Base-by-base conservation (phyloP, 1,139 yeast species). In the Diutina scorzettiae region DNA sequence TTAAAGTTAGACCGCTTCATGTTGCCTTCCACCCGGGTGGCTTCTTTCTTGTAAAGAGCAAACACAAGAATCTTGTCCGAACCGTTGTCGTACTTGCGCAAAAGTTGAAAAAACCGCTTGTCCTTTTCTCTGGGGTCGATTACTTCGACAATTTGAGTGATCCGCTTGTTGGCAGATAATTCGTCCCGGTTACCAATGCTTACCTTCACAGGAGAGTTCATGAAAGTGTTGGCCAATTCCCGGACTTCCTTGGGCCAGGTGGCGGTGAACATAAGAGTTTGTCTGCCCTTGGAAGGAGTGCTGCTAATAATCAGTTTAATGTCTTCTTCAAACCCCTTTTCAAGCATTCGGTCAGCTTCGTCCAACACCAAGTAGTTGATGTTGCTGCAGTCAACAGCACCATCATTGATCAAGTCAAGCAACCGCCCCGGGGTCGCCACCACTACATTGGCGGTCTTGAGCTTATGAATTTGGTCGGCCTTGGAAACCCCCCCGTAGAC, bases 301-400 rank as follows among this genome's bases (percentile, higher is more conserved):
- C 69, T 62, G 12, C 76, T 67, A 55, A 91, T 79, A 50, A 93
- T 86, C 49, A 71, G 69, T 62, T 84, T 86, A 58, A 91, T 91
- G 62, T 89, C 98, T 58, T 89, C 95, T 64, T 91, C 98, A 56
- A 91, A 91, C 28, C 99, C 99, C 53, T 66, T 69, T 62, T 91
- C 98, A 49, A 91, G 74, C 98, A 91, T 93, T 64, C 99, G 77
- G 60, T 91, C 99, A 32, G 98, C 99, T 65, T 91, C 99, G 60
- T 91, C 99, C 43, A 91, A 70, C 20, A 91, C 94, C 50, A 93
- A 69, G 58, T 84, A 89, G 49, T 81, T 74, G 28, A 89, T 81
- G 6, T 68, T 58, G 27, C 77, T 64, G 49, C 91, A 69, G 51
- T 81, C 76, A 39, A 85, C 79, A 32, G 89, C 74, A 8, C 95